Evolutionary conservation across 768 basidiomycete species (phyloP), one percentile per base, ranked within the genome.

Genomic region (Coprinellus aureogranulatus): DNA sequence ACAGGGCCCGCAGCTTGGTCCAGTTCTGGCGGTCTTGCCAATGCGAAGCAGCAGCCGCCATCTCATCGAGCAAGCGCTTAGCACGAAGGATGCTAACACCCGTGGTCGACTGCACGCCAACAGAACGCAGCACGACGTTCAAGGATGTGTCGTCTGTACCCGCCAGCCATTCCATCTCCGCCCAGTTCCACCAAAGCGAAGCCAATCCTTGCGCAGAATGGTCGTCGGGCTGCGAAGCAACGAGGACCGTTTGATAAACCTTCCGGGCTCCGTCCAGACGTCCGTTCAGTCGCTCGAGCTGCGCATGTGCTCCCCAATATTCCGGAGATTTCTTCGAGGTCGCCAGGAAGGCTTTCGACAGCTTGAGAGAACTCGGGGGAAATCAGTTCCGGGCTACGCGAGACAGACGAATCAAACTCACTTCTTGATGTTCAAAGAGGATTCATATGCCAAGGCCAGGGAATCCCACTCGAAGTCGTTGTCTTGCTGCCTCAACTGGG

Each of bases 141-240:
- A 84, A 67, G 14, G 86, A 79, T 31, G 78, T 75, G 30, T 82
- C 78, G 20, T 73, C 65, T 30, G 78, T 63, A 1, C 83, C 80
- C 14, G 74, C 68, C 11, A 90, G 67, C 91, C 91, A 94, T 69
- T 92, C 90, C 80, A 90, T 81, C 63, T 93, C 87, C 1, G 86
- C 88, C 89, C 90, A 93, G 62, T 87, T 83, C 85, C 86, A 91
- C 88, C 88, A 93, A 59, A 93, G 66, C 55, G 68, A 68, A 22
- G 79, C 74, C 16, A 71, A 65, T 30, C 75, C 79, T 4, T 66
- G 65, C n/a, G 30, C 72, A 69, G 11, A 67, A 70, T 5, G 70
- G 64, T 16, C n/a, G n/a, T 69, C 52, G 25, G 73, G 70, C 2
- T 76, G 72, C 1, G 83, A 74, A 5, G 81, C 72, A 41, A 78